phyloP scores from a whole-genome alignment of 768 basidiomycete genomes.

The Tubosaeta brunneosetosa region DNA sequence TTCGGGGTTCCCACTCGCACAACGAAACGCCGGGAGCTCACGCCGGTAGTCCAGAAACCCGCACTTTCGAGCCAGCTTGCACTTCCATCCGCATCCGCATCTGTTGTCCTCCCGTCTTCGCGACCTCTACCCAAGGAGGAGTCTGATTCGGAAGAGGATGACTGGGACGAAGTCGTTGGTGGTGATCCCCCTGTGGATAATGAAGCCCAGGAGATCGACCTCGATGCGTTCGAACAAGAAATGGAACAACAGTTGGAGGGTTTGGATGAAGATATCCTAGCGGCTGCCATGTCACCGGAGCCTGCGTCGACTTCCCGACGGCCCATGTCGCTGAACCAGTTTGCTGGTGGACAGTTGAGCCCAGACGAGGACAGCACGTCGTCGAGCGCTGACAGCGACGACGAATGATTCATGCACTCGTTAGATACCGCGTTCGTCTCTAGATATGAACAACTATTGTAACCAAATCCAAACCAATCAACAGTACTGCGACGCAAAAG shows the following conservation, averaged over 20 bases:
- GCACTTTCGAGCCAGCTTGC: slow-evolving; percentile 29
- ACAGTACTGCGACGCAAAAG: too few species aligned
- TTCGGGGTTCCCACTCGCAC: slow-evolving; percentile 44
- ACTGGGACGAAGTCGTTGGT: slow-evolving; percentile 47
- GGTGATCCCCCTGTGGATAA: slow-evolving; percentile 23
- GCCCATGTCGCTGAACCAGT: slow-evolving; percentile 49
- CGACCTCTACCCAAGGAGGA: slow-evolving; percentile 28
- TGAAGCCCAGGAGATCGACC: slow-evolving; percentile 32
- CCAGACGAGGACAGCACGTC: slow-evolving; percentile 48
- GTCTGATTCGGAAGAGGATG: slow-evolving; percentile 44
- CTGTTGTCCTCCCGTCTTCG: slow-evolving; percentile 29
- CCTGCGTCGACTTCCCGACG: slow-evolving; percentile 26
- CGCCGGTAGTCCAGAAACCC: slow-evolving; percentile 18
- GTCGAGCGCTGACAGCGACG: slow-evolving; percentile 53
- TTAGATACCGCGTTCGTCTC: slow-evolving; percentile 5
- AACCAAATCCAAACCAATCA: neutral
- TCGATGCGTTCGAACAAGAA: slow-evolving; percentile 33
- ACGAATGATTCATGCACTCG: slow-evolving; percentile 32
- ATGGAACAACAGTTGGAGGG: slow-evolving; percentile 36
- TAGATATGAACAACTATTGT: slow-evolving; percentile 2
- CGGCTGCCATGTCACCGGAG: slow-evolving; percentile 37
- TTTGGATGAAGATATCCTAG: slow-evolving; percentile 49
- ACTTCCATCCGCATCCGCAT: slow-evolving; percentile 33
- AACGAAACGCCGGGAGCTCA: slow-evolving; percentile 30
- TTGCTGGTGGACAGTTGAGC: slow-evolving; percentile 40